Base-by-base conservation (phyloP, 2,329 filamentous ascomycete species). In the Aspergillus unguis region DNA sequence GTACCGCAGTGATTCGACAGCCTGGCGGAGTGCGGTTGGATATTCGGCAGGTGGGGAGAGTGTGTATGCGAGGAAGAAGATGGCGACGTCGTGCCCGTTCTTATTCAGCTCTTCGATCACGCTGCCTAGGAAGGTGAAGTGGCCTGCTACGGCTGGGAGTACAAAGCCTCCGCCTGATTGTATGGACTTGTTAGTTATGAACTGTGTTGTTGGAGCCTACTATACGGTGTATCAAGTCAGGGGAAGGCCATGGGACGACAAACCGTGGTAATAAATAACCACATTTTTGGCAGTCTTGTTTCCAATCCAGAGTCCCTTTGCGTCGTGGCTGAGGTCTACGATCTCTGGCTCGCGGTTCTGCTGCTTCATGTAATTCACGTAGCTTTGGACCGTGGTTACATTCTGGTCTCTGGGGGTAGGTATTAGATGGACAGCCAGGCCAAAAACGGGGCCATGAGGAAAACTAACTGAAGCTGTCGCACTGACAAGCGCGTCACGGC, bases 31-130 rank as follows among this genome's bases (percentile, higher is more conserved):
- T 40, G 75, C 73, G 3, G 62, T 68, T 17, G 74, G 74, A 53
- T 75, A 75, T 9, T 46, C 58, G 3, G 56, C 65, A 23, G 66
- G 55, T 0, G 74, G 73, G 1, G 80, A 74, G 27, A 84, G 75
- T 10, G 76, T 76, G 66, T 85, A 86, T 28, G 74, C 73, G 11
- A 81, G 71, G 48, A 83, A 68, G 44, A 84, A 72, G 41, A 75
- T 65, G 27, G 76, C 69, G 28, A 77, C 65, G 37, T 70, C 65
- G 32, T 75, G 67, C 26, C 71, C 73, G 17, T 58, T 53, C 26
- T 48, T 44, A 26, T 44, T 43, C 2, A 29, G 62, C 62, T 33
- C 65, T 59, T 11, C 62, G 43, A 70, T 64, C 41, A 77, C 60
- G 26, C 71, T 65, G 25, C 57, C 58, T 40, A 75, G 62, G 69